These are phyloP conservation scores for Candida pseudofarinosa DNA, from an alignment of 805 yeast species.

Conservation along the genomic window DNA sequence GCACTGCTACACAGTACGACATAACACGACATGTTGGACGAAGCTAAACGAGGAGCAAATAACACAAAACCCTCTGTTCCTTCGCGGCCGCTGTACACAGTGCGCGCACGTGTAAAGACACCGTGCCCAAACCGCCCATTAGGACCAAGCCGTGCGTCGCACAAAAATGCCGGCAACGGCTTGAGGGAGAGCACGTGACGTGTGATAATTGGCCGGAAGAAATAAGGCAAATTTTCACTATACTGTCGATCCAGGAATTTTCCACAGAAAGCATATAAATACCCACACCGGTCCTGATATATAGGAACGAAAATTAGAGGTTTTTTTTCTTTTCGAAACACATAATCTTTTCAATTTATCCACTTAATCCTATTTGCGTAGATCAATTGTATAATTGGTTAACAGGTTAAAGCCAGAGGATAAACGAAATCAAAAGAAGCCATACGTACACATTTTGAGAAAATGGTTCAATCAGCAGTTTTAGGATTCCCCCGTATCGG, in stretches of 20 bases:
- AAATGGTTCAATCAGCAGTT: constrained; percentile 93
- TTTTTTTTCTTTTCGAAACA: background rate
- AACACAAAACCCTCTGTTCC: too few species aligned
- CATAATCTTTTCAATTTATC: background rate
- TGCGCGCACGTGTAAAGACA: too few species aligned
- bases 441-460: background rate
- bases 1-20: too few species aligned
- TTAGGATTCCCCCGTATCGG: constrained; percentile 99
- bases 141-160: too few species aligned
- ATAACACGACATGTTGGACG: too few species aligned
- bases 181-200: background rate
- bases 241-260: background rate
- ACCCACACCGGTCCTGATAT: background rate
- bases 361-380: background rate
- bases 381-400: background rate
- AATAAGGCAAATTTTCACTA: background rate
- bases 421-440: background rate
- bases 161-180: too few species aligned
- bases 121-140: too few species aligned
- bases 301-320: background rate
- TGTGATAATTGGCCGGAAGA: background rate
- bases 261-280: background rate
- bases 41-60: too few species aligned
- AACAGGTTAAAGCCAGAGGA: constrained; percentile 5
- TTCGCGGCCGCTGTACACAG: too few species aligned